These are phyloP conservation scores for Coniferiporia sulphurascens DNA, from an alignment of 1,284 basidiomycete genomes.

Conservation along the genomic window DNA sequence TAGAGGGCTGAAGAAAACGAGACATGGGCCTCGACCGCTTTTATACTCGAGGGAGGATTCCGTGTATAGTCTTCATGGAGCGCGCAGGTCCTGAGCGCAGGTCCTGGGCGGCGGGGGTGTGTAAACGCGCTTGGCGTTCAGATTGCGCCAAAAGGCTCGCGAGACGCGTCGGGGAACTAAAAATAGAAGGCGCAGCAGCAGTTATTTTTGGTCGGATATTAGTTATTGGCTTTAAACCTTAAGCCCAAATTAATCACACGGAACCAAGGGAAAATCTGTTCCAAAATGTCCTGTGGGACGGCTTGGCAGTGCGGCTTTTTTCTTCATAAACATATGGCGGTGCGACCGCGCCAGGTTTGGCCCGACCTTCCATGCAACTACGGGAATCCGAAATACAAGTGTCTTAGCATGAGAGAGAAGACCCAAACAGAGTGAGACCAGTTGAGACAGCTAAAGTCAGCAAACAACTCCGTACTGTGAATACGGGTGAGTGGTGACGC, in stretches of 20 bases:
- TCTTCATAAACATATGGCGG: constrained; percentile 4
- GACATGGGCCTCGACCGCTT: neutral
- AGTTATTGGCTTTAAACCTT: neutral
- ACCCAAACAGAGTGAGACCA: too few species aligned
- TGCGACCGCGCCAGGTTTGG: neutral
- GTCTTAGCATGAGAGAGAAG: too few species aligned
- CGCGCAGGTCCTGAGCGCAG: constrained; percentile 1
- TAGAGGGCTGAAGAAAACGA: constrained; percentile 4
- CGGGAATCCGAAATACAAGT: too few species aligned
- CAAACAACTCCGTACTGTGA: too few species aligned
- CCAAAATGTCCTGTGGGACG: constrained; percentile 6
- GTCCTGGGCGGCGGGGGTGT: neutral
- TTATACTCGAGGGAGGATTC: neutral
- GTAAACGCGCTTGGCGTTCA: constrained; percentile 11
- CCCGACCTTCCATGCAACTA: neutral
- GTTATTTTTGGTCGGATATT: neutral
- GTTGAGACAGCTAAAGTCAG: too few species aligned
- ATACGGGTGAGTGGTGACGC: too few species aligned
- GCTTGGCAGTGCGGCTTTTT: constrained; percentile 5
- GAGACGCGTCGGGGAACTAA: neutral
- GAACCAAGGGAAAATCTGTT: constrained; percentile 11
- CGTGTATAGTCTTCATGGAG: neutral
- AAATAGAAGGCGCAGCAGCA: neutral
- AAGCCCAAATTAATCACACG: neutral
- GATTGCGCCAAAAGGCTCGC: constrained; percentile 2